Conservation (phyloP, 768 basidiomycete species). For the Coprinopsis cinerea region DNA sequence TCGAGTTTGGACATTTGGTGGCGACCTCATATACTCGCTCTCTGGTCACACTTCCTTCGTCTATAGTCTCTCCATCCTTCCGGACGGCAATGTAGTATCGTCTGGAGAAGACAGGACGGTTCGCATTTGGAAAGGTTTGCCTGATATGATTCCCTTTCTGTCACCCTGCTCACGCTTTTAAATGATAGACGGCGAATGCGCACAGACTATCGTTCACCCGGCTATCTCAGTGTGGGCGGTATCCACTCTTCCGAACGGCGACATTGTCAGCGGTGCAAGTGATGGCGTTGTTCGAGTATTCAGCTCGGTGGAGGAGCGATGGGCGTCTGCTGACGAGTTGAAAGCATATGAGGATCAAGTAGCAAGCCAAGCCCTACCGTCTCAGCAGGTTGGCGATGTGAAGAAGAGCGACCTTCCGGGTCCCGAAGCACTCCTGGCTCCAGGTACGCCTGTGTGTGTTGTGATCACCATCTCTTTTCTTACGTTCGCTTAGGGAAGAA, state of each 20-base stretch:
- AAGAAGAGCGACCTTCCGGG: constrained; percentile 89
- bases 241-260: constrained; percentile 80
- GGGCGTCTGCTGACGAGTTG: constrained; percentile 58
- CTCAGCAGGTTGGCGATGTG: constrained; percentile 87
- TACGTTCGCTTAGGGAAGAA: constrained; percentile 61
- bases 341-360: constrained; percentile 72
- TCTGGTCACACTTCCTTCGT: constrained; percentile 97
- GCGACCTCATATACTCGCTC: constrained; percentile 71
- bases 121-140: constrained; percentile 79
- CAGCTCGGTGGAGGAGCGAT: constrained; percentile 65
- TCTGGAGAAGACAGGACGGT: constrained; percentile 92
- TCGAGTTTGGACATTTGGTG: constrained; percentile 84
- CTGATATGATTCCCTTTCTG: constrained; percentile 14
- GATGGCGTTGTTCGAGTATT: constrained; percentile 87
- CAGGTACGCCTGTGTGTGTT: constrained; percentile 41
- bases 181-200: constrained; percentile 71
- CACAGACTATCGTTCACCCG: constrained; percentile 87
- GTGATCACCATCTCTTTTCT: neutral
- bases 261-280: constrained; percentile 88
- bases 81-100: constrained; percentile 80
- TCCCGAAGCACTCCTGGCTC: constrained; percentile 64
- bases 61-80: constrained; percentile 80
- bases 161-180: neutral
- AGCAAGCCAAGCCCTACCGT: constrained; percentile 71
- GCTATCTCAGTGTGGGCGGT: constrained; percentile 98